Evolutionary conservation across 768 basidiomycete species (phyloP).

Genomic region (Royoungia palumana): DNA sequence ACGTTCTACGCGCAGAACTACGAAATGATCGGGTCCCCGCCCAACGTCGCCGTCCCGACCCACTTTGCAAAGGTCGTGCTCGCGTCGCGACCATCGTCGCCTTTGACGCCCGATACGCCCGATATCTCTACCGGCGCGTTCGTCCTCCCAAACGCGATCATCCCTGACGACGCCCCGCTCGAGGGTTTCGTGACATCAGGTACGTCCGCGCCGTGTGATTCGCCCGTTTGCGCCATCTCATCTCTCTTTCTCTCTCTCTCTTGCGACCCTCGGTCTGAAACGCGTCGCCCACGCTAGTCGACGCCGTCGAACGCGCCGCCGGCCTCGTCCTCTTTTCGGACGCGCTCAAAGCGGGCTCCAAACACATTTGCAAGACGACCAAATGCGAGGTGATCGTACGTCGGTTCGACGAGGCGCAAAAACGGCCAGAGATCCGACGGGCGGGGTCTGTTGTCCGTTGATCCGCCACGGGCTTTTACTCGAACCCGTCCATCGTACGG

Average conservation of each 20-base stretch:
- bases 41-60: constrained; percentile 90
- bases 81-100: constrained; percentile 69
- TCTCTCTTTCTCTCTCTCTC: not conserved
- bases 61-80: constrained; percentile 98
- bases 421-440: constrained; percentile 52
- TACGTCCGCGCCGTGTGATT: constrained; percentile 27
- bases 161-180: constrained; percentile 79
- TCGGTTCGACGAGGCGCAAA: constrained; percentile 87
- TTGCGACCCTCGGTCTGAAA: not conserved
- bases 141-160: constrained; percentile 91
- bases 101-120: constrained; percentile 60
- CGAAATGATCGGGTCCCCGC: constrained; percentile 92
- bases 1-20: constrained; percentile 53
- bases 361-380: constrained; percentile 84
- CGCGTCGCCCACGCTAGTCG: too few species aligned
- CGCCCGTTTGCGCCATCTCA: too few species aligned
- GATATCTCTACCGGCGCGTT: constrained; percentile 92
- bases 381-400: constrained; percentile 88
- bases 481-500: too few species aligned
- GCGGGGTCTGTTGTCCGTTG: constrained; percentile 45
- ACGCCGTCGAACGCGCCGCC: constrained; percentile 86
- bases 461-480: not conserved
- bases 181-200: constrained; percentile 81
- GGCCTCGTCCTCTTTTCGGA: constrained; percentile 88
- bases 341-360: constrained; percentile 66